Base-by-base conservation (phyloP, 164 flowering plant species). In the Piper longum region DNA sequence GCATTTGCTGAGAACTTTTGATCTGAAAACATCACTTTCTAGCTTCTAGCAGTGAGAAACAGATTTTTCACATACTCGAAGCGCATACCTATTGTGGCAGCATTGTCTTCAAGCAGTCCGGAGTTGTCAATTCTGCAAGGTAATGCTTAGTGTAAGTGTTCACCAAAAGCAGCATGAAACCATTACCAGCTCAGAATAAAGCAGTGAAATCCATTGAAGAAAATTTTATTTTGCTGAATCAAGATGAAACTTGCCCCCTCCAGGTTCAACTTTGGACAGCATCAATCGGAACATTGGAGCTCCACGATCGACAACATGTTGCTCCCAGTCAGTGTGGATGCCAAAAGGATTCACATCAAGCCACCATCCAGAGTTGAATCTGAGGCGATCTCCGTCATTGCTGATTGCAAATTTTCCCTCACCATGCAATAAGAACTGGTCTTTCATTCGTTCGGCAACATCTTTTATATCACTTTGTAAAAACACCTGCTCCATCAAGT, bases 311-410 rank as follows among this genome's bases (percentile, higher is more conserved):
- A 87, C 4, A 56, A 84, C 95, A 68, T 89, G 96, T 59, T 74
- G 83, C 62, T 87, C 96, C 98, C 96, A 91, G 74, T 91, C 98
- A 59, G 96, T 85, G 18, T 70, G 72, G 43, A 89, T 72, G 54
- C 89, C 89, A 67, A 83, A 87, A 4, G 98, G 98, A 69, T 91
- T 91, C 66, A 87, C 90, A 67, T 72, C 66, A 3, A 91, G 79
- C 96, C 95, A 87, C 54, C 73, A 79, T 54, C 55, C 70, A 55
- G 56, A 7, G 61, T 64, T 72, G 52, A n/a, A 18, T 56, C 56
- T 60, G 11, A 16, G 18, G 59, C 63, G 61, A 17, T 62, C 68
- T 54, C 72, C 66, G 4, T 71, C 55, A 16, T 70, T 42, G 58
- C 60, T 5, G 66, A 80, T 51, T 45, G 54, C 19, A 26, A 88